phyloP scores from a whole-genome alignment of 805 yeast genomes.

The Maudiozyma saulgeensis region DNA sequence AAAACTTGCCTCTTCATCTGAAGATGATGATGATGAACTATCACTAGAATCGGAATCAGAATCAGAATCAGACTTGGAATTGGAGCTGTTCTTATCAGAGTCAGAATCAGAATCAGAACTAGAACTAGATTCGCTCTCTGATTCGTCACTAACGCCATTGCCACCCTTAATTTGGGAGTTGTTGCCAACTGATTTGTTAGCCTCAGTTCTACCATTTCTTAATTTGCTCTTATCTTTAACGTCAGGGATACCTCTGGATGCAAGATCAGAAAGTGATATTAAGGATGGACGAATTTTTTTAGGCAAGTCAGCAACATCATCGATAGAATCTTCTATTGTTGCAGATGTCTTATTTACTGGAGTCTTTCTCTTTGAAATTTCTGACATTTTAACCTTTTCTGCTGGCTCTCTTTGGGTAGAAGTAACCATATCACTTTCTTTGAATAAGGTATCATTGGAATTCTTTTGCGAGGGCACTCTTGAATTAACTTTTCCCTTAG shows the following conservation, averaged over 20 bases:
- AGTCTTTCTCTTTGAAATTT: too few species aligned
- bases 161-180: not conserved
- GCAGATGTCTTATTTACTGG: not conserved
- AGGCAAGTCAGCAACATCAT: slow-evolving; percentile 15
- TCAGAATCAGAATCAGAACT: slow-evolving; percentile 15
- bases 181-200: not conserved
- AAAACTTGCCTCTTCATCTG: slow-evolving; percentile 28
- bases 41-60: slow-evolving; percentile 13
- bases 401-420: not conserved
- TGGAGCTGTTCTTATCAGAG: slow-evolving; percentile 3
- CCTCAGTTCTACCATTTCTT: too few species aligned
- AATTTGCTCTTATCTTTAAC: slow-evolving; percentile 38
- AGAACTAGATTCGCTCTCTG: slow-evolving; percentile 7
- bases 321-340: slow-evolving; percentile 3
- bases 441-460: not conserved
- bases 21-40: slow-evolving; percentile 6
- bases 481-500: slow-evolving; percentile 26
- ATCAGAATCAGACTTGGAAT: slow-evolving; percentile 5
- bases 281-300: slow-evolving; percentile 34
- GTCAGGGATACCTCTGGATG: slow-evolving; percentile 58
- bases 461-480: slow-evolving; percentile 7
- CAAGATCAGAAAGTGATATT: slow-evolving; percentile 48
- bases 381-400: not conserved
- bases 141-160: slow-evolving; percentile 2
- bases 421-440: not conserved